phyloP scores from a whole-genome alignment of 371 early-diverging fungal genomes.

The Apophysomyces sp. region DNA sequence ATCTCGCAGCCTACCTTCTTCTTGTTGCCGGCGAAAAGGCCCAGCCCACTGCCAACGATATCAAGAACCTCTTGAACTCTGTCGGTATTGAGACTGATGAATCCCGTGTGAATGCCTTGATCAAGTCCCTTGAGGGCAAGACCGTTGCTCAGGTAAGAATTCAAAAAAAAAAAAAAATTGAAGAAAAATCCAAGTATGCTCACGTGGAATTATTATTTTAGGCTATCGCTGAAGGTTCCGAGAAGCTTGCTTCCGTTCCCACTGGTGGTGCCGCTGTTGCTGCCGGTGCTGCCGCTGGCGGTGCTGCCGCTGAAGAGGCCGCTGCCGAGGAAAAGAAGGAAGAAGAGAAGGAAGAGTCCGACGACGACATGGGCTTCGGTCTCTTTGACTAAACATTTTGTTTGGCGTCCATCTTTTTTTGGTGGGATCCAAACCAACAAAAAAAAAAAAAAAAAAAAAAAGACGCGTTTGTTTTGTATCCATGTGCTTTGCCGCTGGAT shows the following conservation, averaged over 20 bases:
- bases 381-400: slow-evolving; percentile 18
- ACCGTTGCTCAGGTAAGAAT: slow-evolving; percentile 64
- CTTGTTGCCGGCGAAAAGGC: slow-evolving; percentile 80
- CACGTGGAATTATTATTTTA: background rate
- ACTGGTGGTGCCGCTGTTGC: slow-evolving; percentile 24
- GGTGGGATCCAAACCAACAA: background rate
- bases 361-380: slow-evolving; percentile 87
- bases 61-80: slow-evolving; percentile 76
- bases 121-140: slow-evolving; percentile 82
- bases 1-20: slow-evolving; percentile 92
- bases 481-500: too few species aligned
- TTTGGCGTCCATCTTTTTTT: background rate
- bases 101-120: slow-evolving; percentile 67
- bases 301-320: slow-evolving; percentile 39
- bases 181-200: background rate
- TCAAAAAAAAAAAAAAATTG: background rate
- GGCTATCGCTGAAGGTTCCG: slow-evolving; percentile 70
- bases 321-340: slow-evolving; percentile 51
- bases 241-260: slow-evolving; percentile 66
- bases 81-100: slow-evolving; percentile 85
- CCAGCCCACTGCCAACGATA: slow-evolving; percentile 69
- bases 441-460: background rate
- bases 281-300: slow-evolving; percentile 37
- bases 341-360: slow-evolving; percentile 88
- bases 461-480: too few species aligned